Evolutionary conservation across 805 yeast species (phyloP), one percentile per base, ranked within the genome.

Genomic region (Candida saitoana): DNA sequence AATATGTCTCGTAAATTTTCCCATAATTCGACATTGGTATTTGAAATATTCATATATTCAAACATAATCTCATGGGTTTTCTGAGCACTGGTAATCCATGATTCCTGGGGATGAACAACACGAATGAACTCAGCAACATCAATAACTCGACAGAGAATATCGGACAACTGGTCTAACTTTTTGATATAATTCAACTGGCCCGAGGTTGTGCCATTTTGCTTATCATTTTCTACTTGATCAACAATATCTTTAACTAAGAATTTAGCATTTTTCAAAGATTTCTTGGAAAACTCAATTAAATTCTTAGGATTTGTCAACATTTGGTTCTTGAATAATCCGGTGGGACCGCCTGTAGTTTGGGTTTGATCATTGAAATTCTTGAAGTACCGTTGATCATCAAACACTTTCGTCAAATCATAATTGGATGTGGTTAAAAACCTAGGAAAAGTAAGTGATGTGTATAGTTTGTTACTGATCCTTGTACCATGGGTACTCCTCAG

Each of bases 71-170:
- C 95, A 57, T 91, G 96, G 29, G 93, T 84, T 34, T 76, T 73
- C 55, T 91, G 96, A 1, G 99, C 96, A 1, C 89, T 90, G 31
- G 71, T 72, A 8, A 84, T 73, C 73, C 87, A 88, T 14, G 68
- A 62, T 38, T 68, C 68, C 48, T 82, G 76, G 1, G 98, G 97
- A 57, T 91, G 98, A 1, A 84, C 81, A 18, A 88, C 89, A 36
- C 98, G 69, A 20, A 93, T 79, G 64, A 91, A 91, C 52, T 90
- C 98, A 29, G 96, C 91, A 38, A 91, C 74, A 62, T 93, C 99
- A 32, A 93, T 90, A 4, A 88, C 97, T 43, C 96, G 77, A 58
- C 99, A 93, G 22, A 93, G 63, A 20, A 84, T 77, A 57, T 93
- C 98, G 54, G 96, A 85, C 31, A 93, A 65, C 49, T 88, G 79